phyloP scores from a whole-genome alignment of 73 alveolate genomes.

The Paramecium pentaurelia region DNA sequence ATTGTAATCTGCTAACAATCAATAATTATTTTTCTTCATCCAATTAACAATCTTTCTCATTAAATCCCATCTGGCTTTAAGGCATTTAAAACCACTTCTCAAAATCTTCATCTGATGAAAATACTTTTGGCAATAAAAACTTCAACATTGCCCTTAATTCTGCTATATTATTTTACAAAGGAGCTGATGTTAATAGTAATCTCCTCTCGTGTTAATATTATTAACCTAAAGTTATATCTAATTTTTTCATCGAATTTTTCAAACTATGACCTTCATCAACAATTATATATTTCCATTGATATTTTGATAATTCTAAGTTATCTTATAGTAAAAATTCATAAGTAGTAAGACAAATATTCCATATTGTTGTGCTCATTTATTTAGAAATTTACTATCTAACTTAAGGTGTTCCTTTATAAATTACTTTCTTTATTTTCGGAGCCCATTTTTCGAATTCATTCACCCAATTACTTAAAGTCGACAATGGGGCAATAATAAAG shows the following conservation, averaged over 20 bases:
- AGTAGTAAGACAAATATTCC: conserved; percentile 94
- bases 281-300: conserved; percentile 88
- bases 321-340: conserved; percentile 95
- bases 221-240: conserved; percentile 91
- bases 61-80: conserved; percentile 67
- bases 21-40: conserved; percentile 96
- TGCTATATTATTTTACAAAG: conserved; percentile 93
- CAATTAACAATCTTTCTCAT: conserved; percentile 87
- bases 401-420: conserved; percentile 90
- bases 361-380: conserved; percentile 66
- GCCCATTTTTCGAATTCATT: conserved; percentile 98
- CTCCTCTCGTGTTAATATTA: conserved; percentile 91
- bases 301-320: conserved; percentile 79
- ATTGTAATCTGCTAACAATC: conserved; percentile 95
- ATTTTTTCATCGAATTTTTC: conserved; percentile 94
- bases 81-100: conserved; percentile 99
- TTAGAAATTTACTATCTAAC: conserved; percentile 76
- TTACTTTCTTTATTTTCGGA: conserved; percentile 88
- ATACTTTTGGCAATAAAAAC: conserved; percentile 94
- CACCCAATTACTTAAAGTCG: conserved; percentile 95
- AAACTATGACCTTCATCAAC: conserved; percentile 99
- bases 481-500: conserved; percentile 95
- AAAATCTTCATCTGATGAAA: conserved; percentile 96
- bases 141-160: conserved; percentile 98
- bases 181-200: conserved; percentile 96